phyloP scores from a whole-genome alignment of 2,329 filamentous ascomycete genomes.

The Neopestalotiopsis sp. region DNA sequence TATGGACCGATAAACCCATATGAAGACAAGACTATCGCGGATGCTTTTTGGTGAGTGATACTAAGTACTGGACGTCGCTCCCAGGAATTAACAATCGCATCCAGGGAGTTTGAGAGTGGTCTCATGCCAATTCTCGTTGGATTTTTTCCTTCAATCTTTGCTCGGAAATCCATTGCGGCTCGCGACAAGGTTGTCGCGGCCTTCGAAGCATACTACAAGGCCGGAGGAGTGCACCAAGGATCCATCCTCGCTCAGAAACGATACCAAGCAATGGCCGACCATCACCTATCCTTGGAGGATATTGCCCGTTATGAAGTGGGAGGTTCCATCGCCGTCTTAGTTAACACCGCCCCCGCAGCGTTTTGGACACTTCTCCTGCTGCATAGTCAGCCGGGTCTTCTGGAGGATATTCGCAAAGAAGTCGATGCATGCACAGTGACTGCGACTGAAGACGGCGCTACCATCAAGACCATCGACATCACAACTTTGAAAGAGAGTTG shows the following conservation, averaged over 20 bases:
- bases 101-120: conserved; percentile 51
- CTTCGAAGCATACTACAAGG: conserved; percentile 40
- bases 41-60: conserved; percentile 3
- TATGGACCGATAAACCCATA: conserved; percentile 45
- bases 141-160: conserved; percentile 41
- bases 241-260: conserved; percentile 41
- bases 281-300: conserved; percentile 42
- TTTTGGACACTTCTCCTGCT: conserved; percentile 48
- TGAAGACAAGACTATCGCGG: conserved; percentile 38
- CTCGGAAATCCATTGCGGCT: conserved; percentile 39
- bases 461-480: conserved; percentile 33
- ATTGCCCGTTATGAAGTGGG: conserved; percentile 47
- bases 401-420: conserved; percentile 39
- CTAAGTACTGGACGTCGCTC: background rate
- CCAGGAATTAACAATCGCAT: conserved; percentile 27
- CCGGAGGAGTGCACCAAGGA: conserved; percentile 31
- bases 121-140: conserved; percentile 43
- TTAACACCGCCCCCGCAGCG: conserved; percentile 49
- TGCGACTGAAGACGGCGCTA: background rate
- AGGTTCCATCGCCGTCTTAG: conserved; percentile 50
- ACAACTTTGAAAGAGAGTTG: conserved; percentile 42
- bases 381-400: conserved; percentile 40
- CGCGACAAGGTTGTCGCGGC: conserved; percentile 42
- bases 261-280: conserved; percentile 40
- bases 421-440: conserved; percentile 23